These are phyloP conservation scores for Malus orientalis DNA, from an alignment of 306 rosid genomes.

Conservation along the genomic window DNA sequence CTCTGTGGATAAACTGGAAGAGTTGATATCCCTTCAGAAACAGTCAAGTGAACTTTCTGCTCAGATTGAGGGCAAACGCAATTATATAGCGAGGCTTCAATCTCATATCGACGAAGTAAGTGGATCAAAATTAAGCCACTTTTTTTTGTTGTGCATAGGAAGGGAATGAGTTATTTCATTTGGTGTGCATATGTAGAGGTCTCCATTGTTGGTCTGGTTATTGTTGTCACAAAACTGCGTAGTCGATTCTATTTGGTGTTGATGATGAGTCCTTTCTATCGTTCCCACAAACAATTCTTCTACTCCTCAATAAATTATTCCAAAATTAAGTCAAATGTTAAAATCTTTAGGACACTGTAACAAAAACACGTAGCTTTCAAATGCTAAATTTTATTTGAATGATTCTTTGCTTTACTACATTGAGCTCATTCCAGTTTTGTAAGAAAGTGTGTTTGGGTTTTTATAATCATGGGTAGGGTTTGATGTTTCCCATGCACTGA, in stretches of 20 bases:
- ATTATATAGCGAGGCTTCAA: constrained; percentile 38
- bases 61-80: constrained; percentile 55
- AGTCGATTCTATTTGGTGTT: background rate
- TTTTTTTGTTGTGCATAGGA: background rate
- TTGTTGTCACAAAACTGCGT: background rate
- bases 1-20: constrained; percentile 61
- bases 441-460: background rate
- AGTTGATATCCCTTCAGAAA: constrained; percentile 49
- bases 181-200: background rate
- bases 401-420: background rate
- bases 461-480: background rate
- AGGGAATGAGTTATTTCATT: background rate
- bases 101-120: constrained; percentile 54
- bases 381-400: background rate
- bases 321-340: background rate
- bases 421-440: background rate
- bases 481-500: background rate
- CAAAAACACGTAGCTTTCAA: background rate
- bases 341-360: background rate
- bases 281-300: background rate
- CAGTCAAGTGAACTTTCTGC: constrained; percentile 46
- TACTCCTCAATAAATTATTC: background rate
- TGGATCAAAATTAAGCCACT: background rate
- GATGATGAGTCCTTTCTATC: background rate
- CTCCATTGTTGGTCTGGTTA: background rate